These are phyloP conservation scores for Linum tenue DNA, from an alignment of 345 rosid species.

Conservation along the genomic window DNA sequence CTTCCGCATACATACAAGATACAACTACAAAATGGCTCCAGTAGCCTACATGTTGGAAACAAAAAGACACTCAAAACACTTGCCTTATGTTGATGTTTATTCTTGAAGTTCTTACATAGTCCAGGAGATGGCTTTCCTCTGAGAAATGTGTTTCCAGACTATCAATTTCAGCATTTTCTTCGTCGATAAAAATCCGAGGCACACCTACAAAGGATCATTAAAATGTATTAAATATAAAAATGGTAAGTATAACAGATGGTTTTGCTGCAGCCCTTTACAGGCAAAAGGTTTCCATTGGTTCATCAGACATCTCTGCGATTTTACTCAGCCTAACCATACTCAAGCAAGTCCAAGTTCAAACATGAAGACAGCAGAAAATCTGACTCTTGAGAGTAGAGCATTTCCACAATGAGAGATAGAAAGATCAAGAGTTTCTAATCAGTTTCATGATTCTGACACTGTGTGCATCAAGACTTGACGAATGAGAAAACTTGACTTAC, in stretches of 20 bases:
- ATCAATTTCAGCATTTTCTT: constrained; percentile 48
- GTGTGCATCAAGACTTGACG: neutral
- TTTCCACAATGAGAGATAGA: neutral
- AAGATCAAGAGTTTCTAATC: neutral
- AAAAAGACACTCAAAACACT: constrained; percentile 36
- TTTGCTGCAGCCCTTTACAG: too few relatives aligned
- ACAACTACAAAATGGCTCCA: too few relatives aligned
- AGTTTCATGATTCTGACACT: neutral
- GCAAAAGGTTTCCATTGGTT: too few relatives aligned
- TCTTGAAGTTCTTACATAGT: constrained; percentile 69
- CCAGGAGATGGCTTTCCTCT: constrained; percentile 33
- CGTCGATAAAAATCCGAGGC: constrained; percentile 64
- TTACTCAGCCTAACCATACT: neutral
- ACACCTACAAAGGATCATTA: constrained; percentile 41
- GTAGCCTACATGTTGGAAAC: neutral
- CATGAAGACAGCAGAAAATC: neutral
- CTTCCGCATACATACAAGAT: too few relatives aligned
- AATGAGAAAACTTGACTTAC: constrained; percentile 24
- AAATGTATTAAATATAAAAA: neutral
- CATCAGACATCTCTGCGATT: too few relatives aligned
- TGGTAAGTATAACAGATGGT: too few relatives aligned
- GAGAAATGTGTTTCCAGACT: constrained; percentile 46
- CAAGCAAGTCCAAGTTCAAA: neutral
- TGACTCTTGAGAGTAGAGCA: neutral
- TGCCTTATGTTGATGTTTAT: constrained; percentile 85